Base-by-base conservation (phyloP, 768 basidiomycete genomes). In the Suillus luteus region DNA sequence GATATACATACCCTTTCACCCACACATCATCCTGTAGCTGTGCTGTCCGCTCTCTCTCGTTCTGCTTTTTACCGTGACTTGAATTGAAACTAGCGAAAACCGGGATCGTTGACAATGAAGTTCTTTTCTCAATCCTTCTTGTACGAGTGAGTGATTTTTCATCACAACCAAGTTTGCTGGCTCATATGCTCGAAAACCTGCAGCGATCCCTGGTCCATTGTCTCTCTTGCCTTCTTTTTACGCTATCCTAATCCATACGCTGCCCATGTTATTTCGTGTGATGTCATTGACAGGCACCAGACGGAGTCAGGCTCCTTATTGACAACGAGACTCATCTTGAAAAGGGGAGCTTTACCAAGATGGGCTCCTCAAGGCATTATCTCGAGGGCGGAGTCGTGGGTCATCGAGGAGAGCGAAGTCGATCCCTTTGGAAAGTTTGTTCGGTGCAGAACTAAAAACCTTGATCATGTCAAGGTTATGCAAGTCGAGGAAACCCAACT, bases 221-320 rank as follows among this genome's bases (percentile, higher is more conserved):
- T 96, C 64, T 88, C 96, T 22, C 83, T 96, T 67, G 96, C 96
- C 14, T 97, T 91, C 82, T 96, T 96, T 74, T 81, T 97, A 64
- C 91, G 96, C 66, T 99, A 97, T 77, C 96, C 96, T 4, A 98
- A 97, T 74, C 95, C 96, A 57, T 94, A 93, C 71, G 93, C 96
- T 7, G 82, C 91, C 43, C 96, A 99, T 79, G 90, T 99, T 75
- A 78, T 96, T 68, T 95, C 95, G 5, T 96, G 94, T 82, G 96
- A 98, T 80, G 95, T 98, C 71, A 87, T 99, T 67, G 91, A 92
- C 61, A 91, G 96, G 68, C 82, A 78, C 22, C 80, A 91, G 67
- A 88, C 92, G 1, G 81, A 88, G 14, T 77, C 83, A 2, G 95
- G 95, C 46, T 85, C 90, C 17, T 83, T 98, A 22, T 75, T 88